Evolutionary conservation across 106 monocot species (phyloP), one percentile per base, ranked within the genome.

Genomic region (Narthecium ossifragum): DNA sequence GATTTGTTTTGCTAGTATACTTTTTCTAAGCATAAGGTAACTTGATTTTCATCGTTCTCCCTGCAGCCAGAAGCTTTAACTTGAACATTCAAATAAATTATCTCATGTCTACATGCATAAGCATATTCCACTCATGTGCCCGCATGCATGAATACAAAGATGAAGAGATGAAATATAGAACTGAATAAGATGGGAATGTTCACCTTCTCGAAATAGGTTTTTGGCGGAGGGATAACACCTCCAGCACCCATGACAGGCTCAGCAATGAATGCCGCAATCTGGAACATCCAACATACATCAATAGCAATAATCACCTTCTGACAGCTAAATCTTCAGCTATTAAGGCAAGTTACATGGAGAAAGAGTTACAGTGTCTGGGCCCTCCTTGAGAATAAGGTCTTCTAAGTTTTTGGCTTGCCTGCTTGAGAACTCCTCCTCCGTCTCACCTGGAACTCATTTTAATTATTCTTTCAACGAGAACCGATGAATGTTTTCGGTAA

Each of bases 251-350:
- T 90, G 31, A 98, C 86, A 55, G 96, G 90, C 53, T 98, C 96
- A 60, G 96, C 96, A 61, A 98, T 98, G 61, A 98, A 98, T 57
- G 96, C 96, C 30, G 96, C 96, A 87, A 98, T 98, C 96, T 98
- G 73, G 2, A 1, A 34, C 24, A 53, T 36, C 46, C 1, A 32
- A 15, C 6, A 55, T 29, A 28, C 17, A 9, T 58, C 18, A 28
- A 22, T 25, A 53, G 51, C 14, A 63, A 62, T 30, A 17, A 51
- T 51, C 9, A 39, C 39, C 13, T 6, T 8, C 14, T 30, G 15
- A 28, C 26, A 30, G 28, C 18, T 13, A 10, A 10, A 43, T 53
- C 1, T 26, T 57, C 56, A 31, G 29, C 6, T 5, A 34, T 26
- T 23, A 51, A 8, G 32, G 56, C 20, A 4, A 31, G 32, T 5